Conservation (phyloP, 371 early-diverging fungal genomes). For the Sporodiniella umbellata region DNA sequence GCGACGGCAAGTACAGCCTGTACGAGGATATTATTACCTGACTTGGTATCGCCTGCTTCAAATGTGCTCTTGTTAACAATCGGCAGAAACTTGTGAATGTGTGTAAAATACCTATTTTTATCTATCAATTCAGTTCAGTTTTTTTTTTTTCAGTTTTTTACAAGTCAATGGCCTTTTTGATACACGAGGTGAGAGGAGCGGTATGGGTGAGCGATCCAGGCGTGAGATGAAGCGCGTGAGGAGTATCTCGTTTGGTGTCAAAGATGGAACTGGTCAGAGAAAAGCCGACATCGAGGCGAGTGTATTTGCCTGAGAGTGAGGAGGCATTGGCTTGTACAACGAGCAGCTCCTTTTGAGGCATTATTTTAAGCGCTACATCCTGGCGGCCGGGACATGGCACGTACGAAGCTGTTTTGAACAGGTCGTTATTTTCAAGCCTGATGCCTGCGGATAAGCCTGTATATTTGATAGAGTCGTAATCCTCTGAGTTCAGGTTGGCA, state of each 20-base stretch:
- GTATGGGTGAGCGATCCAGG: neutral
- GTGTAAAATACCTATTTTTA: conserved; percentile 45
- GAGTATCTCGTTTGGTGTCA: conserved; percentile 13
- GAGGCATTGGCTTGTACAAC: conserved; percentile 30
- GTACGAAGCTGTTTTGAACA: conserved; percentile 36
- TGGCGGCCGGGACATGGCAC: conserved; percentile 42
- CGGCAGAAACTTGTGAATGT: conserved; percentile 56
- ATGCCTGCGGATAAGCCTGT: conserved; percentile 44
- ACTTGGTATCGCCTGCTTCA: conserved; percentile 32
- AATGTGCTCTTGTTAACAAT: conserved; percentile 54
- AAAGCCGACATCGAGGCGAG: conserved; percentile 34
- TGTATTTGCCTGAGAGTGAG: conserved; percentile 19
- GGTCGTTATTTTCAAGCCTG: conserved; percentile 25
- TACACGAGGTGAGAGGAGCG: conserved; percentile 4
- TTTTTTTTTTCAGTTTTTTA: too few species aligned
- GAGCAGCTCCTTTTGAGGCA: conserved; percentile 41
- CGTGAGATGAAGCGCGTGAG: neutral
- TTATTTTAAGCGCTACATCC: conserved; percentile 32
- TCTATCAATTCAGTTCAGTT: too few species aligned
- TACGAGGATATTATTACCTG: conserved; percentile 38
- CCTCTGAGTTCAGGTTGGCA: conserved; percentile 27
- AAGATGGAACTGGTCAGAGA: conserved; percentile 34
- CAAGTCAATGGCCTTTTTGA: conserved; percentile 18
- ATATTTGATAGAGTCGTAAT: conserved; percentile 46
- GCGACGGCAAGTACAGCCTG: conserved; percentile 53